Base-by-base conservation (phyloP, 306 rosid genomes). In the Boehmeria nivea region DNA sequence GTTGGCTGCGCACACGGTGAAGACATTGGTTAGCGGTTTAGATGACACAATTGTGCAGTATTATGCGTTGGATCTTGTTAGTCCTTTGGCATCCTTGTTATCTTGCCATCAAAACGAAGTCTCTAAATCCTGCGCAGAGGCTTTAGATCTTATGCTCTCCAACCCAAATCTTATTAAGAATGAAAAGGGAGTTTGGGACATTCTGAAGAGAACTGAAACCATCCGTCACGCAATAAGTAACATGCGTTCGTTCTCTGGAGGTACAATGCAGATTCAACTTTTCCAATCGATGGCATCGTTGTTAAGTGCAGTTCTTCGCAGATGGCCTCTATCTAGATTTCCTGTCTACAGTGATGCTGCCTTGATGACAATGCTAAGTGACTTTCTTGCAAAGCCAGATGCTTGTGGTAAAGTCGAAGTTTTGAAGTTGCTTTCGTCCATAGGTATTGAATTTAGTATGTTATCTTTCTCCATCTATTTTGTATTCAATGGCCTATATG, bases 311-410 rank as follows among this genome's bases (percentile, higher is more conserved):
- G 66, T 87, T 72, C 74, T 90, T 43, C 61, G 67, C 70, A 72
- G 85, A 54, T 84, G 90, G 88, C 79, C 85, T 64, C 67, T 68
- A 2, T 78, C 95, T 61, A 83, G 98, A 64, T 82, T 70, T 71
- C 76, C 71, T 56, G 79, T 84, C 51, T 84, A 73, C 81, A 74
- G 65, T 59, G 88, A 87, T 63, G 68, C 38, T 64, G 68, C 66
- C 47, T 57, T 84, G 64, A 82, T 72, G 78, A 68, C 66, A 67
- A 63, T 56, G 56, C 70, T 90, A 65, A 72, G 66, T 34, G 64
- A 67, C 53, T 57, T 80, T 61, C 63, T 64, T 69, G 44, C 51
- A 39, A 72, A 44, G 70, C 71, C 70, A 15, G 79, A 78, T 60
- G 54, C 27, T 46, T 51, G 72, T 46, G 58, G 42, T 23, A 80